Evolutionary conservation across 139 green algal species (phyloP).

Genomic region (Picochlorum sp.): DNA sequence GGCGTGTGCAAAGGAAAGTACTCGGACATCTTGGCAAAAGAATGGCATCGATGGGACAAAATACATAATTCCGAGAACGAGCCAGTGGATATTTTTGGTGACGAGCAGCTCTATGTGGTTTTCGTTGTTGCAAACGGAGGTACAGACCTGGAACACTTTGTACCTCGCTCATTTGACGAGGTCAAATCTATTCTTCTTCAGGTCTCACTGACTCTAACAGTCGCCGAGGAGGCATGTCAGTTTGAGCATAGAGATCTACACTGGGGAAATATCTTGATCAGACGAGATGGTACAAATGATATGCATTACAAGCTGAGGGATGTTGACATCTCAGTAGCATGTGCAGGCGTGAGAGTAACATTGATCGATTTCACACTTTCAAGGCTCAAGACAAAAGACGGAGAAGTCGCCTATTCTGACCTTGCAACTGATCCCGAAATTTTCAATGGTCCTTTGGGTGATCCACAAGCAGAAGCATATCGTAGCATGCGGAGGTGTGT

Average conservation of each 20-base stretch:
- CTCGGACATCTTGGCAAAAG: slow-evolving; percentile 24
- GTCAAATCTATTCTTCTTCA: slow-evolving; percentile 66
- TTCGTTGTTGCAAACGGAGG: slow-evolving; percentile 70
- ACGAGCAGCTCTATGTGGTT: slow-evolving; percentile 42
- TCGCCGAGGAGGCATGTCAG: slow-evolving; percentile 71
- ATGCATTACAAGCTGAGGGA: slow-evolving; percentile 20
- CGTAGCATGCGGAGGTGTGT: slow-evolving; percentile 70
- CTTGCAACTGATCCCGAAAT: slow-evolving; percentile 71
- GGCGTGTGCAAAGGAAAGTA: slow-evolving; percentile 56
- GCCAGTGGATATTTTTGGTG: slow-evolving; percentile 39
- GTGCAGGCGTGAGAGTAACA: slow-evolving; percentile 31
- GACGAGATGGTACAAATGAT: not conserved
- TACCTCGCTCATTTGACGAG: slow-evolving; percentile 57
- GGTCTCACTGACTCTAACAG: slow-evolving; percentile 66
- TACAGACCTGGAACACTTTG: slow-evolving; percentile 78
- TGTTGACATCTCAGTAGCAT: slow-evolving; percentile 22
- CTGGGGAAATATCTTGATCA: slow-evolving; percentile 79
- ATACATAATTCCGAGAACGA: slow-evolving; percentile 70
- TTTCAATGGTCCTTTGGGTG: slow-evolving; percentile 73
- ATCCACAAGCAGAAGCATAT: slow-evolving; percentile 85
- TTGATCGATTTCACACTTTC: slow-evolving; percentile 92
- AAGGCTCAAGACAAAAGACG: slow-evolving; percentile 36
- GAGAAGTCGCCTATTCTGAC: slow-evolving; percentile 61
- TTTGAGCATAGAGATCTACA: slow-evolving; percentile 99
- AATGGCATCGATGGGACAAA: slow-evolving; percentile 60